These are phyloP conservation scores for Penium margaritaceum DNA, from an alignment of 139 green algal genomes.

Conservation along the genomic window DNA sequence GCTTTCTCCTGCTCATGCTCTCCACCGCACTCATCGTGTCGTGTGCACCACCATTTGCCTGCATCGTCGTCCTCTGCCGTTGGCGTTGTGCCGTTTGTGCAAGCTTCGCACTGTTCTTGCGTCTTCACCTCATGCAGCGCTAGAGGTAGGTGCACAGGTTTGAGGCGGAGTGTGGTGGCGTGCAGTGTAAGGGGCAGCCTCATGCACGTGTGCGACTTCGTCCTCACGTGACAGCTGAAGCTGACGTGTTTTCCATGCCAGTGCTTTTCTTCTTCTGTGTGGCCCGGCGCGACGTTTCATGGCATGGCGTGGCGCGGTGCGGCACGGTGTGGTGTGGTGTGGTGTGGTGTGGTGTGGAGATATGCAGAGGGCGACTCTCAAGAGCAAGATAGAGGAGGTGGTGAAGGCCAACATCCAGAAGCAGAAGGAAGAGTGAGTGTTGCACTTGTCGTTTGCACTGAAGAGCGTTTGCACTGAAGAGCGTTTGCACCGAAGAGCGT, in stretches of 20 bases:
- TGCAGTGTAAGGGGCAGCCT: not conserved
- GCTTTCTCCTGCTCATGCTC: too few relatives aligned
- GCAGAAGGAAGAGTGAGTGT: constrained; percentile 19
- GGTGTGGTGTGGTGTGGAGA: not conserved
- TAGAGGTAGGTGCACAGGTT: too few relatives aligned
- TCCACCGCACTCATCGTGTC: too few relatives aligned
- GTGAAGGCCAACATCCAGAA: constrained; percentile 5
- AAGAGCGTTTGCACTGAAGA: not conserved
- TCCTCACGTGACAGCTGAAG: not conserved
- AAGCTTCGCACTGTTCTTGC: too few relatives aligned
- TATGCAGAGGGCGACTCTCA: constrained; percentile 52
- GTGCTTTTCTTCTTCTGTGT: not conserved
- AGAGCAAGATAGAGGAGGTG: constrained; percentile 46
- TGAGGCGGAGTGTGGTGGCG: too few relatives aligned
- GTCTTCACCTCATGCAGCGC: too few relatives aligned
- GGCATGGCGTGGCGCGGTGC: not conserved
- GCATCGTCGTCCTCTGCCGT: too few relatives aligned
- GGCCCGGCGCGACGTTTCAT: not conserved
- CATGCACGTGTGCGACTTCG: not conserved
- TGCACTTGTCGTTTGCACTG: not conserved
- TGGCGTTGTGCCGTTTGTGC: too few relatives aligned
- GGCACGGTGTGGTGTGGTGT: not conserved
- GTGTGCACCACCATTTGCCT: too few relatives aligned
- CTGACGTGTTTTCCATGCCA: not conserved
- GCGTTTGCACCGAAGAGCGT: not conserved